Evolutionary conservation across 129 eudicot species (phyloP), one percentile per base, ranked within the genome.

Genomic region (Flaveria brownii): DNA sequence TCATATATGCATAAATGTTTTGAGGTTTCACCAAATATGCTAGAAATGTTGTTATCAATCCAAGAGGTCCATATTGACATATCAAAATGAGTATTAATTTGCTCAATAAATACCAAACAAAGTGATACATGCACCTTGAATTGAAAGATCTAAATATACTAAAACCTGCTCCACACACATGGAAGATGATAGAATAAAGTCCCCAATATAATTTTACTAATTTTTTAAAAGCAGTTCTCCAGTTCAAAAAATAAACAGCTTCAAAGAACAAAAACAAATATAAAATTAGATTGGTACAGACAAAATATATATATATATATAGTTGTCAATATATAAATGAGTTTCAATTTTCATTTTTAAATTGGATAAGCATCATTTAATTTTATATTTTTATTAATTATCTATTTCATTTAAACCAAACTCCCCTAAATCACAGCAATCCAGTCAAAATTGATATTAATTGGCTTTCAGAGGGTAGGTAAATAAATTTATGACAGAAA

Each of bases 391-490:
- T 23, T 23, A 23, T 23, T 23, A 30, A 30, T 30, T 70, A 8
- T 46, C 4, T 14, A 49, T 63, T n/a, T 50, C 57, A 25, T 15
- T 43, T 14, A 2, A 71, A 47, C 43, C 18, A 59, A 46, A 61
- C 16, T 70, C 77, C 71, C 61, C 50, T 39, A 49, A 70, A 76
- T 65, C 25, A 33, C 30, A 51, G 63, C 59, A 50, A 64, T 70
- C 71, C 62, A 43, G 49, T 46, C 76, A 59, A 70, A 45, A 70
- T 25, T 17, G 75, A 3, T 18, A 14, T 51, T 22, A 22, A 18
- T 14, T 56, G 39, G 39, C 39, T 4, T 33, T 33, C 39, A 33
- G 39, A 33, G 39, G 39, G 39, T 33, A 33, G 39, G 39, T 33
- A 33, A 4, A 33, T 33, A 4, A 4, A 33, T 33, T 33, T 33